Evolutionary conservation across 148 eudicot genomes (phyloP).

Genomic region (Polygonum aviculare): DNA sequence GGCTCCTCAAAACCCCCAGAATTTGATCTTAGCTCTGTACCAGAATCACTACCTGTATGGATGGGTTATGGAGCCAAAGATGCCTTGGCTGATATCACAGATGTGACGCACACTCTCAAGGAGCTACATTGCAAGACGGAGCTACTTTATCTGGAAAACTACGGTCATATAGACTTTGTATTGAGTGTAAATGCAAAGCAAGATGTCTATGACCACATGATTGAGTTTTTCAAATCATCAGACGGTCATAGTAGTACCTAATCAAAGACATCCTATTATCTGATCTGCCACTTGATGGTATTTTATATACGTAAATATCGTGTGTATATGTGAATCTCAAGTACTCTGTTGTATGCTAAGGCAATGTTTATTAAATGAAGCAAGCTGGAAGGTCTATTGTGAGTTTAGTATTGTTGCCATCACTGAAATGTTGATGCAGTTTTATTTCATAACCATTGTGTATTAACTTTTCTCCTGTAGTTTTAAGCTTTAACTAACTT

Average conservation of each 20-base stretch:
- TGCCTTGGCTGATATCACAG: constrained; percentile 68
- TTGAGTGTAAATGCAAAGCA: constrained; percentile 49
- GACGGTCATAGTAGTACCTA: constrained; percentile 32
- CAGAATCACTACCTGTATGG: constrained; percentile 77
- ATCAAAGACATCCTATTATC: neutral
- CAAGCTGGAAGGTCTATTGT: neutral
- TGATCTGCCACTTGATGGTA: neutral
- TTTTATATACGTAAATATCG: neutral
- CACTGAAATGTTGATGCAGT: too few relatives aligned
- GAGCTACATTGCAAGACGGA: constrained; percentile 61
- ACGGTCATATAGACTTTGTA: constrained; percentile 88
- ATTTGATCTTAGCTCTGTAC: constrained; percentile 64
- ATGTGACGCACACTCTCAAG: constrained; percentile 60
- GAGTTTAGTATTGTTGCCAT: neutral
- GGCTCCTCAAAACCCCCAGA: constrained; percentile 60
- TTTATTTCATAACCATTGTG: too few relatives aligned
- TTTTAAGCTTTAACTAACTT: too few relatives aligned
- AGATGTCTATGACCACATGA: constrained; percentile 70
- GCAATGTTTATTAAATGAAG: neutral
- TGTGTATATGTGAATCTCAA: neutral
- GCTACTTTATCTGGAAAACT: constrained; percentile 67
- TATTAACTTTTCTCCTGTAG: too few relatives aligned
- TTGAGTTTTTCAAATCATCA: constrained; percentile 51
- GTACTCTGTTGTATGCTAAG: neutral
- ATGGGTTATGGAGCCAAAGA: constrained; percentile 89